Evolutionary conservation across 106 monocot genomes (phyloP).

Genomic region (Dendrobium catenatum): DNA sequence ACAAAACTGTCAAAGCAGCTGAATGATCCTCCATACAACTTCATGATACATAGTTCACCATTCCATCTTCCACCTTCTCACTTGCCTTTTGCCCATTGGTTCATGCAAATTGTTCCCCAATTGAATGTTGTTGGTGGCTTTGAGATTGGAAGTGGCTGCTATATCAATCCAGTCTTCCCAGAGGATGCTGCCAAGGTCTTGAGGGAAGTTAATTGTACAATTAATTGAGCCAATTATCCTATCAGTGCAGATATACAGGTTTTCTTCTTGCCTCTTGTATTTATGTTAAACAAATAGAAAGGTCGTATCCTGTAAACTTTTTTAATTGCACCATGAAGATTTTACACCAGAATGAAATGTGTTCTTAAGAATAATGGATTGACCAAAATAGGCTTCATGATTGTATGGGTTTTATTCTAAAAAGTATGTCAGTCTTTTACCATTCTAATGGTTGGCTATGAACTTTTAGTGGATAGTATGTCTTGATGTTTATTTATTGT

Average conservation of each 20-base stretch:
- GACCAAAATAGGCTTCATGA: too few species aligned
- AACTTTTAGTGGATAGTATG: too few species aligned
- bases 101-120: slow-evolving; percentile 88
- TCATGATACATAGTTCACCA: slow-evolving; percentile 82
- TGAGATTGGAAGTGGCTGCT: slow-evolving; percentile 90
- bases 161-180: slow-evolving; percentile 88
- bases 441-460: too few species aligned
- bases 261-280: background rate
- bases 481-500: too few species aligned
- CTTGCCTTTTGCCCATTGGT: slow-evolving; percentile 70
- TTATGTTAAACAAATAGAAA: background rate
- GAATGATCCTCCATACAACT: slow-evolving; percentile 87
- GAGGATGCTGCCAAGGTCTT: slow-evolving; percentile 85
- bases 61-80: slow-evolving; percentile 30
- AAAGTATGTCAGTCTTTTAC: too few species aligned
- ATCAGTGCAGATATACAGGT: background rate
- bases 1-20: slow-evolving; percentile 63
- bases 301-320: background rate
- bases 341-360: too few species aligned
- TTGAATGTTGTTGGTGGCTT: slow-evolving; percentile 61
- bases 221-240: background rate
- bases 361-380: too few species aligned
- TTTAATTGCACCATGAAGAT: too few species aligned
- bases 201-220: slow-evolving; percentile 39
- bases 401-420: too few species aligned